Evolutionary conservation across 1,284 basidiomycete genomes (phyloP).

Genomic region (Farysia itapuensis): DNA sequence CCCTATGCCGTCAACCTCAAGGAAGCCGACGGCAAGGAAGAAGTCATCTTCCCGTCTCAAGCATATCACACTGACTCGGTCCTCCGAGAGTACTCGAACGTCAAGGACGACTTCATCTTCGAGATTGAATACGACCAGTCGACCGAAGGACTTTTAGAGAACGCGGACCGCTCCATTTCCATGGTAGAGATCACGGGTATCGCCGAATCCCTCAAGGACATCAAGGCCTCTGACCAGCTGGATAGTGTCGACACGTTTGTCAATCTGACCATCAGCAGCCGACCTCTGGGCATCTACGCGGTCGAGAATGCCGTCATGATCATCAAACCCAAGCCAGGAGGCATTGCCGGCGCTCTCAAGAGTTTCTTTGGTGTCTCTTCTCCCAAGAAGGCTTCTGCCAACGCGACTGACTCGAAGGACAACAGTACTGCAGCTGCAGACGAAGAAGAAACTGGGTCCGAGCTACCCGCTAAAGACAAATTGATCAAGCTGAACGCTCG

Average conservation of each 20-base stretch:
- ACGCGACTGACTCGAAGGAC: slow-evolving; percentile 20
- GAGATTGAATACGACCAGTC: slow-evolving; percentile 41
- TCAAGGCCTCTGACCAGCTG: slow-evolving; percentile 44
- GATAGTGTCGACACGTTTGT: slow-evolving; percentile 46
- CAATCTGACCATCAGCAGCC: slow-evolving; percentile 47
- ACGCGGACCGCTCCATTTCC: slow-evolving; percentile 21
- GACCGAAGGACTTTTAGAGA: slow-evolving; percentile 21
- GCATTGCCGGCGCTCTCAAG: slow-evolving; percentile 49
- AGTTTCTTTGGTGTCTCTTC: slow-evolving; percentile 48
- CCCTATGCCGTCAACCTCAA: slow-evolving; percentile 48
- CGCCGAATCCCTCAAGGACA: slow-evolving; percentile 34
- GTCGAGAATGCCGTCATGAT: slow-evolving; percentile 43
- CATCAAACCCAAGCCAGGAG: slow-evolving; percentile 50
- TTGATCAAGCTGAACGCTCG: slow-evolving; percentile 34
- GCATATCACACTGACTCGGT: slow-evolving; percentile 29
- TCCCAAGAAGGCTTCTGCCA: slow-evolving; percentile 19
- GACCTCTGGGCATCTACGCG: slow-evolving; percentile 46
- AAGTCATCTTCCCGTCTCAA: slow-evolving; percentile 44
- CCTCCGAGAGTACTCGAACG: slow-evolving; percentile 32
- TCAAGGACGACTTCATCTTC: slow-evolving; percentile 46
- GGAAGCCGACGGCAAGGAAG: slow-evolving; percentile 31
- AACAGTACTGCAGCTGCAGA: slow-evolving; percentile 3
- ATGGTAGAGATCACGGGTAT: slow-evolving; percentile 46
- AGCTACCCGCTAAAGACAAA: slow-evolving; percentile 36
- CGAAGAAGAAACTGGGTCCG: slow-evolving; percentile 11